Evolutionary conservation across 1,284 basidiomycete genomes (phyloP).

Genomic region (Baeospora myosura): DNA sequence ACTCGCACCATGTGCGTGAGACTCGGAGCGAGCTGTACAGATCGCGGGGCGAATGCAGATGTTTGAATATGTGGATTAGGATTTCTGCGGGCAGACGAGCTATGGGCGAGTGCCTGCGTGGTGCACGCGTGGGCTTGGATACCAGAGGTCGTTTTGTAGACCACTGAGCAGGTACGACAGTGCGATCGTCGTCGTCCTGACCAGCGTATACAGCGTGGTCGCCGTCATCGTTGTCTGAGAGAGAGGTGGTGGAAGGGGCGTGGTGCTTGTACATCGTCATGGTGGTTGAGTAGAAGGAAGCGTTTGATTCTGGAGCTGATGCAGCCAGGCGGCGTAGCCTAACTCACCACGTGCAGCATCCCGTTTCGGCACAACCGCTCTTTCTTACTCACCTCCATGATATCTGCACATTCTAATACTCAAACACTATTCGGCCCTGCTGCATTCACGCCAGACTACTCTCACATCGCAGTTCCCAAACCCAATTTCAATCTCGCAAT

Average conservation of each 20-base stretch:
- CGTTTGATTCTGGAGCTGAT: neutral
- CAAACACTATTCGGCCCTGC: neutral
- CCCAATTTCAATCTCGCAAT: neutral
- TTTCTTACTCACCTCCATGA: too few species aligned
- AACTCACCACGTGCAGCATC: neutral
- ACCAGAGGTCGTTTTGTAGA: constrained; percentile 32
- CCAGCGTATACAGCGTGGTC: constrained; percentile 47
- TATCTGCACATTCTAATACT: too few species aligned
- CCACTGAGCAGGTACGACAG: constrained; percentile 61
- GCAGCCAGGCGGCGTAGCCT: neutral
- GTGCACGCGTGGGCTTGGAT: constrained; percentile 21
- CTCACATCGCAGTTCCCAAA: neutral
- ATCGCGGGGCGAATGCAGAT: constrained; percentile 70
- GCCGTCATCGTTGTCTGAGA: constrained; percentile 63
- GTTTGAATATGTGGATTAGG: constrained; percentile 87
- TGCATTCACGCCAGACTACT: neutral
- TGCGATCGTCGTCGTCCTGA: constrained; percentile 25
- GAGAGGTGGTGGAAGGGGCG: constrained; percentile 47
- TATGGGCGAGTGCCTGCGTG: constrained; percentile 35
- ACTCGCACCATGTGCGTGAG: constrained; percentile 90
- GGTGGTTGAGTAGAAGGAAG: constrained; percentile 7
- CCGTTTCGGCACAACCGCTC: neutral
- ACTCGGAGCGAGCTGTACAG: constrained; percentile 76
- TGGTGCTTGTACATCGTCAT: constrained; percentile 44
- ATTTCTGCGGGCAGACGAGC: constrained; percentile 80